Evolutionary conservation across 768 basidiomycete species (phyloP).

Genomic region (Pulveroboletus sp.): DNA sequence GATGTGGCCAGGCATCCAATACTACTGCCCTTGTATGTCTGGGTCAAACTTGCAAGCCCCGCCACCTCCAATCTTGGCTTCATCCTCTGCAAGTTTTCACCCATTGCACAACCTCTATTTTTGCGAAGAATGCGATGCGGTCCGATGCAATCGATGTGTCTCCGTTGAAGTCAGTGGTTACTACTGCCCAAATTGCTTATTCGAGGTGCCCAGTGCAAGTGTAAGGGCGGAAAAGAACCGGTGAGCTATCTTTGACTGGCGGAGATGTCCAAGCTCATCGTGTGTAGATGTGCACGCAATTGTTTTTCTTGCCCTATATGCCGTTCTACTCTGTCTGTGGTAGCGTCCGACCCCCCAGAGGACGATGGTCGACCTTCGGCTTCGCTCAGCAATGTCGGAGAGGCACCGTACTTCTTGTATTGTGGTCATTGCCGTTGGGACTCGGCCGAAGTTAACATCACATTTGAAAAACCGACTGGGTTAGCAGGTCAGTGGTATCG

Average conservation of each 20-base stretch:
- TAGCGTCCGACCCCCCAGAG: constrained; percentile 82
- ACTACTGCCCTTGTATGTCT: constrained; percentile 76
- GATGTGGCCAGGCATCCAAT: constrained; percentile 50
- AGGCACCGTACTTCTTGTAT: constrained; percentile 87
- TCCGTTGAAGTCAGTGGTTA: constrained; percentile 93
- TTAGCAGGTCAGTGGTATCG: constrained; percentile 66
- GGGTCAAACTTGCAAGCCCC: constrained; percentile 40
- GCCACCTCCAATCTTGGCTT: constrained; percentile 72
- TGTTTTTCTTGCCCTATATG: constrained; percentile 97
- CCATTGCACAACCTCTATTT: constrained; percentile 86
- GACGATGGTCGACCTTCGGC: constrained; percentile 53
- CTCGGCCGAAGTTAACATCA: constrained; percentile 85
- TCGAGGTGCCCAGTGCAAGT: constrained; percentile 97
- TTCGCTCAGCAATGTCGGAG: constrained; percentile 61
- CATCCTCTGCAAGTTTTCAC: constrained; percentile 81
- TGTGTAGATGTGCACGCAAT: constrained; percentile 87
- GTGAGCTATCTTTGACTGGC: constrained; percentile 37
- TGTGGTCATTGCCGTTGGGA: constrained; percentile 97
- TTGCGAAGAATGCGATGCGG: constrained; percentile 97
- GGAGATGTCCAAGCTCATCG: not conserved
- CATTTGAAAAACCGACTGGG: constrained; percentile 95
- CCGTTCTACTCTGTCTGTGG: constrained; percentile 83
- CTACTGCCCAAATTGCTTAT: constrained; percentile 97
- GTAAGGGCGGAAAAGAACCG: constrained; percentile 98
- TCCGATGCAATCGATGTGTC: constrained; percentile 92